Percentiles rank a stretch among this genome's conserved stretches.
Evolutionary conservation across 257 asterid species (phyloP).

Genomic region (Salvia rosmarinus): DNA sequence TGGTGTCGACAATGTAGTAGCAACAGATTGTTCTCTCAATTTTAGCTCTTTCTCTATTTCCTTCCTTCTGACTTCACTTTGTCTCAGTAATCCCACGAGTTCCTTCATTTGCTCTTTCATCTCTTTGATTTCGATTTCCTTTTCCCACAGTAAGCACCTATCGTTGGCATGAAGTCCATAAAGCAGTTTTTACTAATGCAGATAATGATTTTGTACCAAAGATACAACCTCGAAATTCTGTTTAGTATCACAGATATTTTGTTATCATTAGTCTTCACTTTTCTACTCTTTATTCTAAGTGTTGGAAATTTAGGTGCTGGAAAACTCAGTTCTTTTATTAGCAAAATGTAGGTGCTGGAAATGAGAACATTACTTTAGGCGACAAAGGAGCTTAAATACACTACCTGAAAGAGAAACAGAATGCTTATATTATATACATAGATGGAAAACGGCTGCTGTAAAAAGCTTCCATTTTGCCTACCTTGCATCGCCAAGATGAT

Average conservation of each 20-base stretch:
- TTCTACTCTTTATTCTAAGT: constrained; percentile 7
- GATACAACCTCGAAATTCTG: background rate
- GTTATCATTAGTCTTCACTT: background rate
- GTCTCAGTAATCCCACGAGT: constrained; percentile 75
- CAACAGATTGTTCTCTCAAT: constrained; percentile 63
- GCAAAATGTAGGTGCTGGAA: background rate
- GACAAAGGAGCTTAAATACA: background rate
- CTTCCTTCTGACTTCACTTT: constrained; percentile 85
- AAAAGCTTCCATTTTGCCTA: too few species aligned
- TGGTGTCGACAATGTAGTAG: constrained; percentile 66
- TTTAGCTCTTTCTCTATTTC: constrained; percentile 83
- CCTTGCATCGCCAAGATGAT: constrained; percentile 89
- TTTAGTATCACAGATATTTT: background rate
- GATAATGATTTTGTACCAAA: background rate
- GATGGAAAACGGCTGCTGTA: background rate
- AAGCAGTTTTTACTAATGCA: constrained; percentile 2
- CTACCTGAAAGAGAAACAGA: background rate
- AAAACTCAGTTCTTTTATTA: background rate
- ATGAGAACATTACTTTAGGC: background rate
- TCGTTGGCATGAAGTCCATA: constrained; percentile 26
- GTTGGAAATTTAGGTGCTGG: too few species aligned
- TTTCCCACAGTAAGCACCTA: constrained; percentile 94
- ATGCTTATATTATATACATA: background rate
- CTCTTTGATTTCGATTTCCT: constrained; percentile 82
- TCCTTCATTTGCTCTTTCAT: constrained; percentile 93